phyloP scores from a whole-genome alignment of 495 filamentous ascomycete genomes.

The Penicillium bialowiezense region DNA sequence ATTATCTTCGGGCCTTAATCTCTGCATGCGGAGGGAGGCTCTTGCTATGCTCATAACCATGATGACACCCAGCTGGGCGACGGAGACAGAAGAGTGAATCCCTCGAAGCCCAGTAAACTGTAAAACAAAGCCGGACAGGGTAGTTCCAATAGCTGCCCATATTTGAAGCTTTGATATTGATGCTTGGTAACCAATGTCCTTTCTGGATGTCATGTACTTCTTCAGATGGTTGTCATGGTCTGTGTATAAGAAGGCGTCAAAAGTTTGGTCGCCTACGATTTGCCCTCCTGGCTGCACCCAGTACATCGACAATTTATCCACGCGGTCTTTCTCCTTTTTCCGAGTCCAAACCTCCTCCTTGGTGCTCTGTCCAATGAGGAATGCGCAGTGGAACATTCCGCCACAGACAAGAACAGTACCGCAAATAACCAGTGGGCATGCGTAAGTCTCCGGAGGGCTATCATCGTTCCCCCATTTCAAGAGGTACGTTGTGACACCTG shows the following conservation, averaged over 20 bases:
- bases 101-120: conserved; percentile 10
- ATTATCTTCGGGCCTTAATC: neutral
- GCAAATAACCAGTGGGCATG: conserved; percentile 3
- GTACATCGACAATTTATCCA: conserved; percentile 4
- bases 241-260: conserved; percentile 9
- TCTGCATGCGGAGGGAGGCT: conserved; percentile 3
- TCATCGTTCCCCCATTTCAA: conserved; percentile 6
- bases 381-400: conserved; percentile 12
- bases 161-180: neutral
- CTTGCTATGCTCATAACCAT: conserved; percentile 6
- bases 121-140: conserved; percentile 6
- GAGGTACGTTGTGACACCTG: neutral
- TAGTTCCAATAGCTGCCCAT: conserved; percentile 1
- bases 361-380: conserved; percentile 10
- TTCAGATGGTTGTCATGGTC: neutral
- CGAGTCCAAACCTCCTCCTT: conserved; percentile 4
- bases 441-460: neutral
- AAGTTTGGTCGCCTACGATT: conserved; percentile 13
- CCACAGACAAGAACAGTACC: conserved; percentile 6
- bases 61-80: conserved; percentile 5
- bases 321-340: conserved; percentile 8
- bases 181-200: neutral
- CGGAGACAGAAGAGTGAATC: conserved; percentile 5
- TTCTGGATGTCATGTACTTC: conserved; percentile 9
- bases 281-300: too few species aligned